Evolutionary conservation across 768 basidiomycete genomes (phyloP), one percentile per base, ranked within the genome.

Genomic region (Lentinula detonsa): DNA sequence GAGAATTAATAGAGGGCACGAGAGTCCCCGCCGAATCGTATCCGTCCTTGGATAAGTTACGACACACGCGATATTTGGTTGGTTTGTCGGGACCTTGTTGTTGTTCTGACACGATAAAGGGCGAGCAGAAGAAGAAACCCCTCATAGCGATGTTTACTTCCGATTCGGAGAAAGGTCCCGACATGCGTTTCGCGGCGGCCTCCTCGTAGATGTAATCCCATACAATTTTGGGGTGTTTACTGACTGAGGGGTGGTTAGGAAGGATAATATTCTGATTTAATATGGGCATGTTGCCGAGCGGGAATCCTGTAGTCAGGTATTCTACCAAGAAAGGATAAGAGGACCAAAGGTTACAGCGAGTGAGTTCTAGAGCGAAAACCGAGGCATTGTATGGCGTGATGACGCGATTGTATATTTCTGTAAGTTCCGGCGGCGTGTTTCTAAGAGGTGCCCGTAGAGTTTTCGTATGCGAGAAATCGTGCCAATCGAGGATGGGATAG

Each of bases 371-470:
- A 23, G 23, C 23, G 23, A 23, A 23, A 23, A 23, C 23, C 23
- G 23, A 23, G 23, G 23, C 23, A 23, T 23, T 23, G 72, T 72
- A 46, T 72, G 84, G 4, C 62, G 84, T 1, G 84, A 85, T 64
- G 39, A 39, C 21, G 23, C 21, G n/a, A 33, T 42, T n/a, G 5
- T 8, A 46, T 10, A 57, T 13, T 16, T 39, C 39, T 18, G 5
- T 13, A 23, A 33, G 11, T 23, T 10, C 6, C 8, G 40, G 40
- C 15, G 52, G 16, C 5, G 52, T 53, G 13, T 34, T 53, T 8
- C 13, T 31, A 21, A 37, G n/a, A n/a, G 52, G 31, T 5, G 15
- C 4, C 7, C 34, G 33, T 5, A 11, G 10, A 1, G 1, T 21
- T 6, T 23, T 51, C 13, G 49, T 28, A 3, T 9, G 4, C 0